Base-by-base conservation (phyloP, 1,139 yeast genomes). In the Saccharomycopsis hybrid region DNA sequence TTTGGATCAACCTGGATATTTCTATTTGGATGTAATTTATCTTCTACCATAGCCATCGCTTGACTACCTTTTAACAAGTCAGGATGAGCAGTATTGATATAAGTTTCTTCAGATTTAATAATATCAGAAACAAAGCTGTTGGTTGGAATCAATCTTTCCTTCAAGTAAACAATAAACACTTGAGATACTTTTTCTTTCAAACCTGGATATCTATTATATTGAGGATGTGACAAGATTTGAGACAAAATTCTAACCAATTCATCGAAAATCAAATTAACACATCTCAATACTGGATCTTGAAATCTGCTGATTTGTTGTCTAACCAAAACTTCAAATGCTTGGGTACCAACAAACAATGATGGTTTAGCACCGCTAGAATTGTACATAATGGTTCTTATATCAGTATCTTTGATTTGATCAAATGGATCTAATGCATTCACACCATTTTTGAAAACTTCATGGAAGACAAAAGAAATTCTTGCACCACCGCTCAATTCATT, bases 311-410 rank as follows among this genome's bases (percentile, higher is more conserved):
- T 90, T 68, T 92, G 98, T 67, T 92, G 96, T 67, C 87, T 89
- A 44, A 92, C 97, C 60, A 92, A 78, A 25, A 90, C 96, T 68
- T 92, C 98, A 64, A 92, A 92, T 0, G 97, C 97, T 62, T 88
- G 92, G 5, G 98, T 92, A 44, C 97, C 98, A 53, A 92, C 98
- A 69, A 92, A 92, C 60, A 92, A 74, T 3, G 96, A 86, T n/a
- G 98, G 98, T 1, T 97, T 88, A 18, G 97, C 85, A 63, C 98
- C 98, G 11, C 96, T 85, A 43, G 97, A 87, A 66, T 92, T 92
- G 72, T 90, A 88, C 90, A 85, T 84, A 48, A 92, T 90, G n/a
- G 98, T 92, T 68, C 98, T 82, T 60, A 94, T 94, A 65, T 92
- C 99, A 35, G 87, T 85, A 65, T 92, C 98, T 70, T 89, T 90